Base-by-base conservation (phyloP, 2,329 filamentous ascomycete genomes). In the Stagonosporopsis chrysanthemi region DNA sequence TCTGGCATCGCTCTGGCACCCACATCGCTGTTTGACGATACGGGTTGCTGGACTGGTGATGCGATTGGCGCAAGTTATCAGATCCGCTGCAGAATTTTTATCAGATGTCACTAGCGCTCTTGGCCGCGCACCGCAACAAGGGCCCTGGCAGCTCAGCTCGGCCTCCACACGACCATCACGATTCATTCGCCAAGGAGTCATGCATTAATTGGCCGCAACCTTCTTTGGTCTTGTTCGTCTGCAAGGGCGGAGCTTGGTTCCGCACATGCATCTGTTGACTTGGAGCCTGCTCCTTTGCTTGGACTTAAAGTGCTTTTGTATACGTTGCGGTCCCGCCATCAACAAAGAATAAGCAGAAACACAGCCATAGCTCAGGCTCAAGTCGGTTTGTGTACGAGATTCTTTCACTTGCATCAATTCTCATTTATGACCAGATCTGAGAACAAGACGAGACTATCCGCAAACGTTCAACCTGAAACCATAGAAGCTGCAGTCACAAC, bases 51-150 rank as follows among this genome's bases (percentile, higher is more conserved):
- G 15, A 19, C 14, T 23, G 36, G 24, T 38, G 38, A 39, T 40
- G 33, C 35, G 39, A 58, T 58, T 58, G 55, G 55, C 40, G 35
- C 22, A 39, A 3, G 31, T 64, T 63, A 66, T 64, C 63, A 56
- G 63, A 66, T 66, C 61, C 56, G 51, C 35, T 54, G 56, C 52
- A 60, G 54, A 56, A 46, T 41, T 61, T 65, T 65, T 61, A 66
- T 66, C 64, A 51, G 64, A 66, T 66, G 44, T 46, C 24, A 5
- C 40, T 64, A 66, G 63, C 44, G 52, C 14, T 26, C 58, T 64
- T 61, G 58, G 62, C 53, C 36, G 36, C 41, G 35, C 12, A 41
- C 19, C 19, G 19, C 19, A 19, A 19, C 19, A 19, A 19, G 19
- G 19, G n/a, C n/a, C 19, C 19, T 19, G 19, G 19, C 19, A 19